A percentile compares a stretch with the other conserved stretches of the same genome.
Evolutionary conservation across 23 red algal species (phyloP).

Genomic region (Agarophyton chilense): DNA sequence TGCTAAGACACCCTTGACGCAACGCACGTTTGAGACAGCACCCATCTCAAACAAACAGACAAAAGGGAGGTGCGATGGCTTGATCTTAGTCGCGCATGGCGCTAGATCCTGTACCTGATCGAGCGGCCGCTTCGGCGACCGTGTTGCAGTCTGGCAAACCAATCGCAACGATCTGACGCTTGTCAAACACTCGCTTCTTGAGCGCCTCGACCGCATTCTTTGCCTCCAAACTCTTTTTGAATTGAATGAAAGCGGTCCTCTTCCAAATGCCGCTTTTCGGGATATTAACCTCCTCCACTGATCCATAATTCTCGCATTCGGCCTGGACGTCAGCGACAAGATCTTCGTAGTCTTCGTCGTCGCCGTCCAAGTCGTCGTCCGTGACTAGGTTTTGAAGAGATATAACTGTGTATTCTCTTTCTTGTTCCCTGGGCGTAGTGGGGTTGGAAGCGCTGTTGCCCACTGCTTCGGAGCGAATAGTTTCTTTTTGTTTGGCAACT

Average conservation of each 20-base stretch:
- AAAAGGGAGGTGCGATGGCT: background rate
- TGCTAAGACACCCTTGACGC: background rate
- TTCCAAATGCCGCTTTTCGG: conserved; percentile 39
- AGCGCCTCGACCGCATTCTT: conserved; percentile 44
- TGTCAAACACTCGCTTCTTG: conserved; percentile 52
- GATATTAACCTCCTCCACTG: conserved; percentile 49
- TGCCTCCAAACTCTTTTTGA: conserved; percentile 20
- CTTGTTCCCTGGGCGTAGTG: background rate
- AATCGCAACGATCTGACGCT: conserved; percentile 44
- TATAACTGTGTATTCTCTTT: conserved; percentile 13
- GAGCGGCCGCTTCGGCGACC: conserved; percentile 34
- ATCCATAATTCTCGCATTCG: conserved; percentile 63
- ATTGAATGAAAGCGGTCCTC: conserved; percentile 48
- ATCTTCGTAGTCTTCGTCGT: conserved; percentile 66
- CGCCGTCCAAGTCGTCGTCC: conserved; percentile 56
- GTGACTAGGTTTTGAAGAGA: conserved; percentile 63
- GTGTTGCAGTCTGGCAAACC: conserved; percentile 26
- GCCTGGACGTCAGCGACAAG: conserved; percentile 52
- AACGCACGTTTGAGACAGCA: background rate
- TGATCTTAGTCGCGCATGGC: conserved; percentile 8
- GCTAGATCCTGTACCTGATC: conserved; percentile 30
- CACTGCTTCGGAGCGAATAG: background rate
- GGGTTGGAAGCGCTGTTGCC: background rate
- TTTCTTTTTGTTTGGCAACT: background rate
- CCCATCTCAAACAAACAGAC: conserved; percentile 2